A percentile compares a stretch with the other conserved stretches of the same genome.
Conservation (phyloP, 2,329 filamentous ascomycete species). For the Talaromyces sp. region DNA sequence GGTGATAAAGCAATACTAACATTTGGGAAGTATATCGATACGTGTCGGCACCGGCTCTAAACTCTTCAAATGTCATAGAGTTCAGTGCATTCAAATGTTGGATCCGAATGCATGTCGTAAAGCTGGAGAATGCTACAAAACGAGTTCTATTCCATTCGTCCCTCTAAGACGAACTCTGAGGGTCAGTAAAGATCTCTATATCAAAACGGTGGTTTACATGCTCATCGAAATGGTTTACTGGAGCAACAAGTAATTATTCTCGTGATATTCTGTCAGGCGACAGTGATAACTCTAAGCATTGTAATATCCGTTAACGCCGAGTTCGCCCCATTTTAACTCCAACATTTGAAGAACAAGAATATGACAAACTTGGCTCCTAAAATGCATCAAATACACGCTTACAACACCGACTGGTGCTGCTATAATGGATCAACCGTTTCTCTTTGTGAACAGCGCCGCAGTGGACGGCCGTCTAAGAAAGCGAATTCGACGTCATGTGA, state of each 20-base stretch:
- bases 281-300: background rate
- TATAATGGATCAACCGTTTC: background rate
- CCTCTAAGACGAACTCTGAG: background rate
- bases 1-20: no score
- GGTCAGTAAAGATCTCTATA: background rate
- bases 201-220: background rate
- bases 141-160: no score
- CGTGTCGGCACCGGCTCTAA: no score
- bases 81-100: no score
- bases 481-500: constrained; percentile 8
- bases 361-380: background rate
- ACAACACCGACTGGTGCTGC: background rate
- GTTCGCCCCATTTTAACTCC: background rate
- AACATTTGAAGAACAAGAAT: background rate
- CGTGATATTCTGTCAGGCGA: background rate
- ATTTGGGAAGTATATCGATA: no score
- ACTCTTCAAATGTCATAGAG: no score
- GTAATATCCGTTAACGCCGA: background rate
- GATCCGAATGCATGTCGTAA: no score
- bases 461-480: background rate
- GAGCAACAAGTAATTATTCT: background rate
- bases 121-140: no score
- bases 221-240: background rate
- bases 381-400: background rate
- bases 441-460: constrained; percentile 4